Conservation (phyloP, 176 grass and related monocot genomes). For the Saccharum officinarum region DNA sequence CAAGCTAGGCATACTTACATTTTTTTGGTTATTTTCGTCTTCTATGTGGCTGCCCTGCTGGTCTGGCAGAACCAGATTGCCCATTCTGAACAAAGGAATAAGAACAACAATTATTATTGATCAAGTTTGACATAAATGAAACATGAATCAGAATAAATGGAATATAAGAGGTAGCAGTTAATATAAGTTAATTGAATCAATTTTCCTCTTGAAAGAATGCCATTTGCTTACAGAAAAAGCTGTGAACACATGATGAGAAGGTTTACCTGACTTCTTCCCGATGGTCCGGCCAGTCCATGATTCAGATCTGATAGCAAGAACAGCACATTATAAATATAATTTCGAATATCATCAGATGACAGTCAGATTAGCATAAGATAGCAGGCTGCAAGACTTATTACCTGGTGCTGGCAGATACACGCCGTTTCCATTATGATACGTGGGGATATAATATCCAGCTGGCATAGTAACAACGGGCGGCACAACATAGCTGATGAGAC, state of each 20-base stretch:
- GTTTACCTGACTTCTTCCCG: constrained; percentile 19
- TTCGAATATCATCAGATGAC: background rate
- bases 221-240: background rate
- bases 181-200: background rate
- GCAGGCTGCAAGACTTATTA: constrained; percentile 9
- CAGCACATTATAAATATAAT: background rate
- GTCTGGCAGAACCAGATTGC: constrained; percentile 20
- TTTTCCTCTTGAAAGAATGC: no score
- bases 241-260: background rate
- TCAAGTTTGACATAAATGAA: background rate
- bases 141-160: background rate
- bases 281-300: constrained; percentile 1
- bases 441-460: constrained; percentile 2
- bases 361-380: background rate
- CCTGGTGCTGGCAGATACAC: background rate
- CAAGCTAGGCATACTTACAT: constrained; percentile 32
- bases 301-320: constrained; percentile 10
- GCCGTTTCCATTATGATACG: constrained; percentile 25
- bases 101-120: background rate
- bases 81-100: background rate
- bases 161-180: background rate
- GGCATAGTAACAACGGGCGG: background rate
- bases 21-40: constrained; percentile 31
- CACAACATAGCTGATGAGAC: constrained; percentile 28
- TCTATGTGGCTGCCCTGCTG: background rate